Base-by-base conservation (phyloP, 2,329 filamentous ascomycete species). In the Colletotrichum abscissum region DNA sequence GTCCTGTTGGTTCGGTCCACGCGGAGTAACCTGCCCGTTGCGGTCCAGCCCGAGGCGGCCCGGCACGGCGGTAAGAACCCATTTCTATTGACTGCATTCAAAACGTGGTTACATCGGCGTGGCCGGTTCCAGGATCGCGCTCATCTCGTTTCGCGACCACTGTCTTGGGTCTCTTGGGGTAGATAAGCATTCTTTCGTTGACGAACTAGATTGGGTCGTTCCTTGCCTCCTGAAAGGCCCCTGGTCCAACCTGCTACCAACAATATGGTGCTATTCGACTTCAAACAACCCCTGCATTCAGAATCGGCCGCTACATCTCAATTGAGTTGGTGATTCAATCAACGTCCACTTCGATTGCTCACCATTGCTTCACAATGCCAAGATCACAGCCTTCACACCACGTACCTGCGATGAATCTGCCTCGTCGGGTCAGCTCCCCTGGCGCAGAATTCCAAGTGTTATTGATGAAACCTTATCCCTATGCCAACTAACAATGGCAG, bases 231-330 rank as follows among this genome's bases (percentile, higher is more conserved):
- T 63, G 1, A 12, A 5, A 33, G 19, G 26, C 26, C 59, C 38
- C 59, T 49, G n/a, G 24, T 63, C 38, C n/a, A 63, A 33, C 28
- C 59, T 63, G 59, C 38, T 63, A 63, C 59, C 59, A 62, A 63
- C 38, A 49, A 19, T 11, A 30, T 24, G 28, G 5, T n/a, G n/a
- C 22, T 12, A 63, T 26, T 14, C 8, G 2, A 49, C 59, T 22
- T 49, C 38, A 63, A 49, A 49, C 59, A n/a, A 28, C 59, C 59
- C 59, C 59, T 63, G 59, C 59, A 63, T 63, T n/a, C n/a, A 8
- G 19, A 63, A 6, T 16, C 35, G 38, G 59, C 19, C 24, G 7
- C 26, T 11, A 11, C 38, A 30, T 63, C 11, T 42, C 24, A 7
- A 62, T n/a, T 8, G 11, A 4, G 59, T 6, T 8, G 7, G 28